Conservation (phyloP, 202 grass and related monocot species). For the Cymbopogon flexuosus region DNA sequence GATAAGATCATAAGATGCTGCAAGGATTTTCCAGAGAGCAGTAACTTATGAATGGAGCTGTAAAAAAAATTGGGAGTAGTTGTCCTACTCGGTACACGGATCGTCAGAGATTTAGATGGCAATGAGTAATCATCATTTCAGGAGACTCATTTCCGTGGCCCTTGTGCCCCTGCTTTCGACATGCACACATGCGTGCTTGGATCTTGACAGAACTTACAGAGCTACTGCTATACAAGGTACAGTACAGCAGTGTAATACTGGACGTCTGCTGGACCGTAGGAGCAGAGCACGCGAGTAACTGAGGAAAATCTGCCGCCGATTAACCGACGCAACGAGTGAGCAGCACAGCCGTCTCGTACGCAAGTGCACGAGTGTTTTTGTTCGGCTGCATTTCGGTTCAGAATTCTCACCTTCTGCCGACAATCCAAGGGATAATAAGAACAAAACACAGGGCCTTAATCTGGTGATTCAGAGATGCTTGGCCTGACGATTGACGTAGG, state of each 20-base stretch:
- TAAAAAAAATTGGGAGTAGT: not conserved
- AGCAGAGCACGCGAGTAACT: not conserved
- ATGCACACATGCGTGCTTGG: conserved; percentile 15
- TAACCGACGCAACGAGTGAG: conserved; percentile 8
- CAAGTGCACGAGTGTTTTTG: not conserved
- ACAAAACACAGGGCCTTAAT: too few relatives aligned
- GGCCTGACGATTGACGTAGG: not conserved
- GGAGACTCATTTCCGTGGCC: not conserved
- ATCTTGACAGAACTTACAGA: not conserved
- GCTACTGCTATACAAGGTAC: too few relatives aligned
- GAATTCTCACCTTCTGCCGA: not conserved
- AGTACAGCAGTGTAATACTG: too few relatives aligned
- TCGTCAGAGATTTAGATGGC: not conserved
- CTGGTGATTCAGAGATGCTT: not conserved
- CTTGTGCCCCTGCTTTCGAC: not conserved
- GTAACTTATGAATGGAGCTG: not conserved
- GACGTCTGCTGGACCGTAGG: not conserved
- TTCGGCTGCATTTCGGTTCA: not conserved
- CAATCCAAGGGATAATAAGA: not conserved
- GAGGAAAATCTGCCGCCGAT: not conserved
- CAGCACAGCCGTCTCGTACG: not conserved
- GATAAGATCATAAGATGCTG: not conserved
- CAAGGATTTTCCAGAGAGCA: not conserved
- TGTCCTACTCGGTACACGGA: not conserved
- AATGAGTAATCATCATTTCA: not conserved